A percentile compares a stretch with the other conserved stretches of the same genome.
Evolutionary conservation across 352 stramenopile genomes (phyloP).

Genomic region (Globisporangium solare): DNA sequence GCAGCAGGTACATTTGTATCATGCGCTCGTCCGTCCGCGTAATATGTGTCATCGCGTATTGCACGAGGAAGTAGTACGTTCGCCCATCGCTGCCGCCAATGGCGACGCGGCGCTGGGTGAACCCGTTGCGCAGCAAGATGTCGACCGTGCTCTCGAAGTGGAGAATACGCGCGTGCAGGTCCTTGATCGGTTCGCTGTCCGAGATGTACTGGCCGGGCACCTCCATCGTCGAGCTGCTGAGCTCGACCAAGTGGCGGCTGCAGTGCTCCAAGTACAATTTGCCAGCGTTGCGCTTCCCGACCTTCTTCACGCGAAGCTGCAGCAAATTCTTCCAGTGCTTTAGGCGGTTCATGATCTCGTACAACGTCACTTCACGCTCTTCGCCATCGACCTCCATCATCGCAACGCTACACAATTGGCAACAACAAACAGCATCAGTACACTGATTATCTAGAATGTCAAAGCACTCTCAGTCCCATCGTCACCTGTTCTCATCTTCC

Average conservation of each 20-base stretch:
- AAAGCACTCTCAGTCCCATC: background rate
- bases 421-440: constrained; percentile 5
- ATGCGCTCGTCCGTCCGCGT: constrained; percentile 93
- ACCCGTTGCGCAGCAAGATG: constrained; percentile 82
- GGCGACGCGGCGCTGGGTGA: constrained; percentile 87
- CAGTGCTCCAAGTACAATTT: constrained; percentile 84
- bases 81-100: constrained; percentile 88
- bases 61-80: constrained; percentile 90
- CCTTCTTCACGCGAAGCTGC: constrained; percentile 75
- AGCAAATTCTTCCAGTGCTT: constrained; percentile 91
- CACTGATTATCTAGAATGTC: background rate
- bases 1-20: constrained; percentile 90
- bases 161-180: constrained; percentile 87
- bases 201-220: constrained; percentile 91
- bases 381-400: constrained; percentile 16
- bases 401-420: constrained; percentile 5
- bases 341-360: constrained; percentile 85
- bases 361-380: constrained; percentile 47
- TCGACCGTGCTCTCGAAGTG: constrained; percentile 88
- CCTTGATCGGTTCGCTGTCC: constrained; percentile 89
- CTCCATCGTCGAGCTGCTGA: constrained; percentile 86
- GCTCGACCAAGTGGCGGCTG: constrained; percentile 86
- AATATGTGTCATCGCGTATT: constrained; percentile 92
- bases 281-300: constrained; percentile 61
- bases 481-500: constrained; percentile 15